Percentiles rank a stretch among this genome's conserved stretches.
Conservation (phyloP, 2,329 filamentous ascomycete genomes). For the Neophaeococcomyces mojaviensis region DNA sequence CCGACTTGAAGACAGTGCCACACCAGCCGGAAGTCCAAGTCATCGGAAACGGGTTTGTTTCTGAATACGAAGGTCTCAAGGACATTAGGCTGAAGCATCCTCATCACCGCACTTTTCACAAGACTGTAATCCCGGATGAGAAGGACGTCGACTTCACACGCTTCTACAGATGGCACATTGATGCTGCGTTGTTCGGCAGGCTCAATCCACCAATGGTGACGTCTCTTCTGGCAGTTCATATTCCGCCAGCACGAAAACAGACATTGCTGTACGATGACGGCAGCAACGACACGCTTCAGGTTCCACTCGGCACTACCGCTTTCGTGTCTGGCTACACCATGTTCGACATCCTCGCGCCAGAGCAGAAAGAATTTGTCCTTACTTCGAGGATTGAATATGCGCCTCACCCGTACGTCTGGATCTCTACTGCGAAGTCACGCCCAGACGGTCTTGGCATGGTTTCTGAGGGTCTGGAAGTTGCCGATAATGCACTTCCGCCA, state of each 20-base stretch:
- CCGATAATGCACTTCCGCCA: constrained; percentile 52
- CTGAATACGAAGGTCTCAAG: constrained; percentile 65
- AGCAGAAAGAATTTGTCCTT: constrained; percentile 61
- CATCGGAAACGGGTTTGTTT: constrained; percentile 66
- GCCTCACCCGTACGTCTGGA: constrained; percentile 76
- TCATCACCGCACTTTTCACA: too few relatives aligned
- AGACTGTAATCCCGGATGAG: too few relatives aligned
- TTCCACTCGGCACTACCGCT: constrained; percentile 68
- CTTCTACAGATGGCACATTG: too few relatives aligned
- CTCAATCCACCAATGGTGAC: too few relatives aligned
- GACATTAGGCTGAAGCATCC: too few relatives aligned
- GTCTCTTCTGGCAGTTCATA: too few relatives aligned
- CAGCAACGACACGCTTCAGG: constrained; percentile 55
- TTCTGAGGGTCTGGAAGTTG: constrained; percentile 58
- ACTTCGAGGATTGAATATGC: constrained; percentile 66
- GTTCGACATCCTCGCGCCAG: constrained; percentile 58
- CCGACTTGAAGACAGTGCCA: constrained; percentile 71
- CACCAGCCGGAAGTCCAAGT: constrained; percentile 74
- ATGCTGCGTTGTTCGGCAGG: too few relatives aligned
- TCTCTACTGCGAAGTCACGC: constrained; percentile 60
- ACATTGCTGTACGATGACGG: constrained; percentile 68
- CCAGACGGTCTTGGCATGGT: constrained; percentile 65
- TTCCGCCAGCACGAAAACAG: constrained; percentile 58
- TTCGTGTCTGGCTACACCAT: constrained; percentile 66
- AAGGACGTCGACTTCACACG: too few relatives aligned